Evolutionary conservation across 148 eudicot species (phyloP), one percentile per base, ranked within the genome.

Genomic region (Rhododendron kiyosumense): DNA sequence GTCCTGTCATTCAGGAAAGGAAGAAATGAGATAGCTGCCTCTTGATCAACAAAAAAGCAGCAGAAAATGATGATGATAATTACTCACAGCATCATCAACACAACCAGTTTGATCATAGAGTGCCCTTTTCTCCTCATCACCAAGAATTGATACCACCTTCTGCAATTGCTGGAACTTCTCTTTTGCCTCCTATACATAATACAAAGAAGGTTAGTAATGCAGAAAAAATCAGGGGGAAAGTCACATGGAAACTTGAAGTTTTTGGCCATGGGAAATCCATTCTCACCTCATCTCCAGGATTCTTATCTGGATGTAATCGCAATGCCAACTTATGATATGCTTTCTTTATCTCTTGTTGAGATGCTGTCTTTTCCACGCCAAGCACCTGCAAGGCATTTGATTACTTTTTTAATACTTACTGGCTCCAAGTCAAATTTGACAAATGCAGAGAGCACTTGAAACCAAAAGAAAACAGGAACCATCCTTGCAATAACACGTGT

Each of bases 151-250:
- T 89, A 97, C 93, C 86, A 97, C 95, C 91, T 95, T 95, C 88
- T 97, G 99, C 90, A 97, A 91, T 88, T 95, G 98, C 88, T 97
- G 99, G 84, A 97, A 97, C 82, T 95, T 97, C 69, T 95, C 99
- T 86, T 97, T 97, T 83, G 98, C 99, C 73, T 94, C 93, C 98
- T 95, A 84, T n/a, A 86, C 52, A 49, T 48, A 14, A 84, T 43
- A 2, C 22, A 46, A 82, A 61, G 24, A 76, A 76, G 18, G 65
- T n/a, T 57, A 74, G 28, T 3, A 74, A 74, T 8, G 24, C 71
- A 46, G 32, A 12, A 30, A 61, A 32, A 26, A 85, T 74, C 12
- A n/a, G 57, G 36, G 32, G 14, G 73, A 26, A 43, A 26, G 17
- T 22, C 11, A 74, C 38, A 24, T 79, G 43, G 48, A 52, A 65